Base-by-base conservation (phyloP, 2,329 filamentous ascomycete species). In the Aureobasidium pullulans region DNA sequence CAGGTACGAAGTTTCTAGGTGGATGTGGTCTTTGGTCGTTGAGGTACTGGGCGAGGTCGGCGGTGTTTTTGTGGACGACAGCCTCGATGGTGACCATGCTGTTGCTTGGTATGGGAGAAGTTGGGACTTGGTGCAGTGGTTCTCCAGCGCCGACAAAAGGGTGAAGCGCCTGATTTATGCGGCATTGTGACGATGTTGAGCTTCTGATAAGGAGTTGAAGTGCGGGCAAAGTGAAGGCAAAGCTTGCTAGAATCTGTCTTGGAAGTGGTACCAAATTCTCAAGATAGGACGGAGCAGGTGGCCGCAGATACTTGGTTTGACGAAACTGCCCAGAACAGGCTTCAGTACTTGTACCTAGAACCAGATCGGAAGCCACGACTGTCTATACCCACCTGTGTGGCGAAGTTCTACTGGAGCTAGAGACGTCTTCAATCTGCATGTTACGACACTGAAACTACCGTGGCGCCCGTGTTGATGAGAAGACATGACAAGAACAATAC, bases 1-100 rank as follows among this genome's bases (percentile, higher is more conserved):
- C 50, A 13, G 50, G 50, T 5, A 54, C 39, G n/a, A 54, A 54
- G 28, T n/a, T 54, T 54, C 50, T 40, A 29, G 50, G 39, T 28
- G 39, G 50, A 28, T 43, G 50, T 5, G 50, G 50, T 28, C 29
- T n/a, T 9, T 54, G 39, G 28, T 44, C 39, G 28, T 44, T 44
- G 39, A 54, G 50, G n/a, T 23, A 23, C 1, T 36, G 39, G 7
- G 39, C 39, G 2, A 54, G 50, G n/a, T 54, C 39, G 7, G 39
- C 39, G 6, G 50, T 44, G 29, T 54, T 11, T 15, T 16, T 37
- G 39, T 54, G 50, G n/a, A 10, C 28, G 9, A 54, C 19, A 6
- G 50, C 50, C 10, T 44, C 32, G 39, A 54, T 54, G 29, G 43
- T n/a, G 29, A 54, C 50, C 50, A 54, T 54, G n/a, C 13, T 54